Base-by-base conservation (phyloP, 345 rosid species). In the Chamaenerion angustifolium region DNA sequence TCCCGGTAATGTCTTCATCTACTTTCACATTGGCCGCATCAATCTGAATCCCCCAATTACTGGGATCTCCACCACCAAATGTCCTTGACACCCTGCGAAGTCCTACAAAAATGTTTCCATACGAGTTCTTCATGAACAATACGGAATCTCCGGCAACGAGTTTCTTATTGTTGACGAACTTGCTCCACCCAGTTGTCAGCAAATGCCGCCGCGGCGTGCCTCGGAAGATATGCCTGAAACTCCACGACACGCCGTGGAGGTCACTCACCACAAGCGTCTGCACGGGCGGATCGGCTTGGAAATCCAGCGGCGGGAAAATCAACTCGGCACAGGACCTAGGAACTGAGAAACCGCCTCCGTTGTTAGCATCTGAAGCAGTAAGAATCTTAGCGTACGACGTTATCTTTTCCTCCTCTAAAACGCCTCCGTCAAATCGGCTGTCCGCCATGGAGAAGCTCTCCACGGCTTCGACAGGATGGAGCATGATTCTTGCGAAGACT, bases 131-230 rank as follows among this genome's bases (percentile, higher is more conserved):
- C 94, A 89, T 80, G 61, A 85, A 90, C 1, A 90, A 83, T 8
- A 86, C 82, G 0, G 92, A 74, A 60, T 90, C 98, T 0, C 95
- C 94, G 4, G 98, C 92, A 46, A 90, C 77, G 0, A 90, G 72
- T 66, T 79, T 83, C 86, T 90, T 90, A 9, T 18, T 44, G 51
- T 90, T 90, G 7, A 90, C 94, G 54, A 90, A 90, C 67, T 81
- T 90, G 68, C 92, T 83, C 98, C 98, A 90, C 8, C 95, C 98
- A 4, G 95, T 86, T 48, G 95, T 86, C 40, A 90, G 67, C 60
- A 86, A 58, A 54, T 90, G 98, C 12, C 95, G 66, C 35, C 94
- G 81, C 1, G 95, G 98, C n/a, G 95, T 85, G 5, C 95, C 94
- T 10, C 92, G 68, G 59, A 72, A 89, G 63, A 83, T 86, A 67